A percentile compares a stretch with the other conserved stretches of the same genome.
phyloP scores from a whole-genome alignment of 2,329 filamentous ascomycete species.

The Aspergillus novofumigatus region DNA sequence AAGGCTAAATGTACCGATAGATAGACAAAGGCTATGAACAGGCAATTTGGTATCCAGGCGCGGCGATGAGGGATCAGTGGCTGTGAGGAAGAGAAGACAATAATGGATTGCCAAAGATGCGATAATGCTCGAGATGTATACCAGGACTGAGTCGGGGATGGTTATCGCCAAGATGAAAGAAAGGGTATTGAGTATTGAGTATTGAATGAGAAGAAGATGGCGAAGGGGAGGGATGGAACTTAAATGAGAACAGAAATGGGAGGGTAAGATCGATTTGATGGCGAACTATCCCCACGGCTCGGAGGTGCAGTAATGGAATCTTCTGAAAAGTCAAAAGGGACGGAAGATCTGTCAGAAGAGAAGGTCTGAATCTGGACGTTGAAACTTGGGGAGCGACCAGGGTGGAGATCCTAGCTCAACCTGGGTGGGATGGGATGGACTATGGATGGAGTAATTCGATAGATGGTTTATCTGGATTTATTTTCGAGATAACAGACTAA shows the following conservation, averaged over 20 bases:
- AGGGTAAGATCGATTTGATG: slow-evolving; percentile 14
- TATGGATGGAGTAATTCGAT: background rate
- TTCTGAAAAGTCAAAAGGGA: slow-evolving; percentile 1
- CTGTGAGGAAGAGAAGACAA: slow-evolving; percentile 1
- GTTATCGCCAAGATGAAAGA: slow-evolving; percentile 1
- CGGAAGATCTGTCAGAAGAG: slow-evolving; percentile 10
- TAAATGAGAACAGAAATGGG: slow-evolving; percentile 8
- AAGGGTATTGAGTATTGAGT: slow-evolving; percentile 11
- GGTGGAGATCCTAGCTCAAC: background rate
- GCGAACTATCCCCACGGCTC: slow-evolving; percentile 11
- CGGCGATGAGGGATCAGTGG: background rate
- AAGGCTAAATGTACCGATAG: slow-evolving; percentile 1
- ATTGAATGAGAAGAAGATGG: slow-evolving; percentile 19
- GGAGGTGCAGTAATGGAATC: background rate
- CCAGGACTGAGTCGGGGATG: slow-evolving; percentile 1
- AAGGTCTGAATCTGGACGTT: slow-evolving; percentile 5
- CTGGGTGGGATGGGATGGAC: background rate
- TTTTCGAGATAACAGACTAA: background rate
- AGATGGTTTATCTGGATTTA: background rate
- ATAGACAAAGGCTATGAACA: background rate
- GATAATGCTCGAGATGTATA: background rate
- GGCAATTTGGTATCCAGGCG: background rate
- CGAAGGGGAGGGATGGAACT: slow-evolving; percentile 5
- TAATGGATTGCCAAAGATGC: slow-evolving; percentile 4
- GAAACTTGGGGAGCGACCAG: slow-evolving; percentile 11